A percentile compares a stretch with the other conserved stretches of the same genome.
phyloP scores from a whole-genome alignment of 1,284 basidiomycete genomes.

The Sporisorium graminicola region DNA sequence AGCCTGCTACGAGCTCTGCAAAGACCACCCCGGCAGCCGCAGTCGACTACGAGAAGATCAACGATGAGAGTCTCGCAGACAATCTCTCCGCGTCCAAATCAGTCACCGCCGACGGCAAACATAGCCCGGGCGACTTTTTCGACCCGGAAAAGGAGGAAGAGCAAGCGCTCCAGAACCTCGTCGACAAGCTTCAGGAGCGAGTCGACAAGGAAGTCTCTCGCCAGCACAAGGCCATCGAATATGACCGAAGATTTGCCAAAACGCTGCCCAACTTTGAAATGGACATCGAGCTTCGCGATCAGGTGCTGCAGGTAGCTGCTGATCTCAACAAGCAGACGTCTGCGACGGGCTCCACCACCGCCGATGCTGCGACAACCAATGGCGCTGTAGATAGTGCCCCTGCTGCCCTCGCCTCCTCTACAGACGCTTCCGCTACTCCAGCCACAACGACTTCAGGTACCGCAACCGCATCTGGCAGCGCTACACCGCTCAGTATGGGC shows the following conservation, averaged over 20 bases:
- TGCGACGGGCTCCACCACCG: slow-evolving; percentile 66
- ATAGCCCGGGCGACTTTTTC: slow-evolving; percentile 25
- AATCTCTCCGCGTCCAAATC: slow-evolving; percentile 26
- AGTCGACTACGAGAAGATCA: slow-evolving; percentile 43
- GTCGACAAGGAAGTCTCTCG: slow-evolving; percentile 88
- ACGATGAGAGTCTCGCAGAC: slow-evolving; percentile 42
- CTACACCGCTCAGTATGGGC: slow-evolving; percentile 38
- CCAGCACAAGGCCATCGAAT: slow-evolving; percentile 80
- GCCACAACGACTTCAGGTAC: slow-evolving; percentile 22
- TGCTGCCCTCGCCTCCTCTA: not conserved
- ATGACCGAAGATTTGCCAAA: slow-evolving; percentile 82
- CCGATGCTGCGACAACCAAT: not conserved
- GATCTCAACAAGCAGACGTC: slow-evolving; percentile 68
- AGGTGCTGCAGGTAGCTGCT: slow-evolving; percentile 74
- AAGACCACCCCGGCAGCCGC: slow-evolving; percentile 50
- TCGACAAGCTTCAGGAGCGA: slow-evolving; percentile 85
- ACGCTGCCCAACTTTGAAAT: slow-evolving; percentile 78
- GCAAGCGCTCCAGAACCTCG: slow-evolving; percentile 65
- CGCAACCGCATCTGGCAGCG: slow-evolving; percentile 34
- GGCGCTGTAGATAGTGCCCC: slow-evolving; percentile 7
- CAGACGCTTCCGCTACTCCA: slow-evolving; percentile 25
- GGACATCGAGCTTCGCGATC: slow-evolving; percentile 76
- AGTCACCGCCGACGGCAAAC: slow-evolving; percentile 13
- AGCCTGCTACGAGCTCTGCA: slow-evolving; percentile 59
- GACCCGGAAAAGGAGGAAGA: slow-evolving; percentile 63